Conservation (phyloP, 257 asterid species). For the Lithospermum erythrorhizon region DNA sequence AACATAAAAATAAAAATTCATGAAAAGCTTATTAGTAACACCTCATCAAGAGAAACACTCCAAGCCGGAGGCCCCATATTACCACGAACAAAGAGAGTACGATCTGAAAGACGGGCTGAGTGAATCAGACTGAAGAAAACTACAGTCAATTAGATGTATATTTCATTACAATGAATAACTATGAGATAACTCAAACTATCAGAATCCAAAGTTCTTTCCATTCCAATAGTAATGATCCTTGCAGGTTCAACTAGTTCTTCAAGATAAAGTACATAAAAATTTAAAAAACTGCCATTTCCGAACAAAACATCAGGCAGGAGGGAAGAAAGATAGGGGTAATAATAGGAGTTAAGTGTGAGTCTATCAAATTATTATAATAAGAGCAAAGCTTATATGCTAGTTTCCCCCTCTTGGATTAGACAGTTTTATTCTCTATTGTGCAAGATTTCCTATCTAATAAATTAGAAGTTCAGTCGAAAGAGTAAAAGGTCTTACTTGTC, state of each 20-base stretch:
- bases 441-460: not conserved
- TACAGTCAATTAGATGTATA: not conserved
- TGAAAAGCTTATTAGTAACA: slow-evolving; percentile 9
- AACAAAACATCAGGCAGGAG: not conserved
- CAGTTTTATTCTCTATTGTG: not conserved
- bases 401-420: no score
- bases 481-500: slow-evolving; percentile 50
- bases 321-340: no score
- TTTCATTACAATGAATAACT: not conserved
- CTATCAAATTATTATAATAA: no score
- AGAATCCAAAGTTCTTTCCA: not conserved
- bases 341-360: no score
- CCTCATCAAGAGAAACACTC: slow-evolving; percentile 78
- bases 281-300: not conserved
- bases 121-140: slow-evolving; percentile 7
- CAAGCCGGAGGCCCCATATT: slow-evolving; percentile 91
- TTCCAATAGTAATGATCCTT: not conserved
- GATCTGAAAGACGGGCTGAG: slow-evolving; percentile 41
- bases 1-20: not conserved
- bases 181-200: not conserved
- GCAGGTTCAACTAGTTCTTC: not conserved
- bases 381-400: no score
- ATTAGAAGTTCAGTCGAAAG: not conserved
- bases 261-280: not conserved
- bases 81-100: slow-evolving; percentile 55